Conservation (phyloP, 495 filamentous ascomycete species). For the Penicillium longicatenatum region DNA sequence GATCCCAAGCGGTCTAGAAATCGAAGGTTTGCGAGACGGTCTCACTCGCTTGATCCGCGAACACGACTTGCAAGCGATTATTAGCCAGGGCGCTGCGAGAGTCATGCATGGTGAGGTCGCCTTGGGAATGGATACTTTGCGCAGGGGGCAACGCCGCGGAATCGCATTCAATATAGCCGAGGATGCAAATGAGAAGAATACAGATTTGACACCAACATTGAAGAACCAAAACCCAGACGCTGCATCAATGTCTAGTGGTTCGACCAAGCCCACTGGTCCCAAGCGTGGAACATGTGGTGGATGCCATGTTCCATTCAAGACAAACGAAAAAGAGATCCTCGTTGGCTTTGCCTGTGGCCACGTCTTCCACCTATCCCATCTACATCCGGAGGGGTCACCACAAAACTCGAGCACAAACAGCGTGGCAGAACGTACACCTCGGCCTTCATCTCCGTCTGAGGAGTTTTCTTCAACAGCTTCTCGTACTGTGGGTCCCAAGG, state of each 20-base stretch:
- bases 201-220: slow-evolving; percentile 40
- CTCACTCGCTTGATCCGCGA: slow-evolving; percentile 85
- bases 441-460: slow-evolving; percentile 28
- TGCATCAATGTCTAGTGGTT: slow-evolving; percentile 15
- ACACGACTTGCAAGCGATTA: slow-evolving; percentile 88
- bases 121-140: slow-evolving; percentile 73
- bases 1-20: slow-evolving; percentile 88
- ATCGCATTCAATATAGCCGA: slow-evolving; percentile 82
- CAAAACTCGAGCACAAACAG: slow-evolving; percentile 20
- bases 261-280: slow-evolving; percentile 26
- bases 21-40: slow-evolving; percentile 84
- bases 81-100: slow-evolving; percentile 84
- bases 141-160: slow-evolving; percentile 74
- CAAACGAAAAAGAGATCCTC: slow-evolving; percentile 69
- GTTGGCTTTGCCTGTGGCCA: slow-evolving; percentile 92
- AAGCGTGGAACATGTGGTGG: slow-evolving; percentile 53
- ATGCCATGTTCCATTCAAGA: slow-evolving; percentile 60
- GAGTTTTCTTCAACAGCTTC: slow-evolving; percentile 38
- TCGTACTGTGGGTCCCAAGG: slow-evolving; percentile 77
- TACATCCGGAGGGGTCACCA: slow-evolving; percentile 53
- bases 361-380: slow-evolving; percentile 83
- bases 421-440: slow-evolving; percentile 31
- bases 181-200: slow-evolving; percentile 25
- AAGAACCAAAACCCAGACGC: slow-evolving; percentile 29
- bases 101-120: slow-evolving; percentile 88